Conservation (phyloP, 441 rosid genomes). For the Raphanus hybrid region DNA sequence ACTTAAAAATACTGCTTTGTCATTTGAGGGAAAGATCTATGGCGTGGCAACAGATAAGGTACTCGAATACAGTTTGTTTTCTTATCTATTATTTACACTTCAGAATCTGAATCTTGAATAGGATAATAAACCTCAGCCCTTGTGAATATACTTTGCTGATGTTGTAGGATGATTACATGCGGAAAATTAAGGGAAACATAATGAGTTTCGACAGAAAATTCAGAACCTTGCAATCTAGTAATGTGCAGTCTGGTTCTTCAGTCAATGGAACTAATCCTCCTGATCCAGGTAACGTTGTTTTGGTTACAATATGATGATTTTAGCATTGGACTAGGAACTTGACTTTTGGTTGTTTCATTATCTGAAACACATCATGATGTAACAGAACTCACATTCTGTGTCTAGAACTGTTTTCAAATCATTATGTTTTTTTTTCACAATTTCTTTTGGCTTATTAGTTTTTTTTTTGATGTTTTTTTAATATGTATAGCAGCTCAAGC, state of each 20-base stretch:
- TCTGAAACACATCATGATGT: background rate
- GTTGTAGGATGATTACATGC: slow-evolving; percentile 64
- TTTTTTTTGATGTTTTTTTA: background rate
- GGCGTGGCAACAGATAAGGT: slow-evolving; percentile 58
- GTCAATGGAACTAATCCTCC: slow-evolving; percentile 48
- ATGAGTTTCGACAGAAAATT: background rate
- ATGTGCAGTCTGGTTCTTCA: slow-evolving; percentile 38
- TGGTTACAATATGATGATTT: background rate
- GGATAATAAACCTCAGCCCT: background rate
- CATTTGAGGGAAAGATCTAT: slow-evolving; percentile 57
- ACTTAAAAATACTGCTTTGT: slow-evolving; percentile 44
- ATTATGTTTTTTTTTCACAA: background rate
- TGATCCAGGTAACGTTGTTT: slow-evolving; percentile 52
- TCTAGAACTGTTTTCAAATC: background rate
- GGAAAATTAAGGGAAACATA: slow-evolving; percentile 43
- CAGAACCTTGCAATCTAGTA: slow-evolving; percentile 33
- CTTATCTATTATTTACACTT: background rate
- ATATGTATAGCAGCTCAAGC: slow-evolving; percentile 50
- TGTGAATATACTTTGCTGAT: slow-evolving; percentile 15
- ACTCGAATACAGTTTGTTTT: slow-evolving; percentile 1
- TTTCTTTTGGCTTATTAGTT: background rate
- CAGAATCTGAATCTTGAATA: slow-evolving; percentile 11
- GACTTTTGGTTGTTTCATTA: background rate
- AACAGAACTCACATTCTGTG: background rate
- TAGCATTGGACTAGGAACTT: background rate